Conservation (phyloP, 2,329 filamentous ascomycete genomes). For the Ceratocystis alfenasii region DNA sequence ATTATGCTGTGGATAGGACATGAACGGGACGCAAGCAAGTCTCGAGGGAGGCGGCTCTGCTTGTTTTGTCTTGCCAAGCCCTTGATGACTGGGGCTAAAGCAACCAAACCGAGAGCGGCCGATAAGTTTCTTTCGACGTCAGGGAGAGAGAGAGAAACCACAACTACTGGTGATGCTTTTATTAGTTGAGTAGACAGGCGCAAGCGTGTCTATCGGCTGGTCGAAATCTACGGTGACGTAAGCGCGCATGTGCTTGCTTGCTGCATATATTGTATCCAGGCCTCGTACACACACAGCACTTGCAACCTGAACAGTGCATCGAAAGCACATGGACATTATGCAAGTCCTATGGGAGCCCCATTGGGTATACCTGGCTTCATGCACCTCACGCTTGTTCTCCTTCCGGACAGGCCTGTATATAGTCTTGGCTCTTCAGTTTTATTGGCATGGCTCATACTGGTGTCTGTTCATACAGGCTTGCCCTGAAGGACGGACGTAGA, state of each 20-base stretch:
- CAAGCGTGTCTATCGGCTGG: not conserved
- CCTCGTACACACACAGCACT: no score
- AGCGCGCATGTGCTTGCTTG: no score
- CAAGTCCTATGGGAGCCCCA: not conserved
- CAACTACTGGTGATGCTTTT: not conserved
- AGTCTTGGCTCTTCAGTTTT: not conserved
- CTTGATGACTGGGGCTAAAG: not conserved
- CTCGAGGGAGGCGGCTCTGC: not conserved
- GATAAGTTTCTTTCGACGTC: not conserved
- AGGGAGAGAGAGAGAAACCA: not conserved
- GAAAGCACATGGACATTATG: not conserved
- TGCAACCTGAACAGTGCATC: no score
- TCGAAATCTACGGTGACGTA: no score
- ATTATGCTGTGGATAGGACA: not conserved
- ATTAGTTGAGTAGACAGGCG: not conserved
- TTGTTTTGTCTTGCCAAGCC: not conserved
- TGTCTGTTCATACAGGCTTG: slow-evolving; percentile 5
- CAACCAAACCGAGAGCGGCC: not conserved
- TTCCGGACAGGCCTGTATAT: not conserved
- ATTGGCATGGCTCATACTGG: not conserved
- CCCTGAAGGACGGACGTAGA: not conserved
- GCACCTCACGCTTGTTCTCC: not conserved
- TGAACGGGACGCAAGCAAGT: not conserved
- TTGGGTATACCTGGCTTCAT: not conserved
- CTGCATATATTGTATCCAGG: no score